Evolutionary conservation across 805 yeast genomes (phyloP), one percentile per base, ranked within the genome.

Genomic region (Kurtzmaniella fragi): DNA sequence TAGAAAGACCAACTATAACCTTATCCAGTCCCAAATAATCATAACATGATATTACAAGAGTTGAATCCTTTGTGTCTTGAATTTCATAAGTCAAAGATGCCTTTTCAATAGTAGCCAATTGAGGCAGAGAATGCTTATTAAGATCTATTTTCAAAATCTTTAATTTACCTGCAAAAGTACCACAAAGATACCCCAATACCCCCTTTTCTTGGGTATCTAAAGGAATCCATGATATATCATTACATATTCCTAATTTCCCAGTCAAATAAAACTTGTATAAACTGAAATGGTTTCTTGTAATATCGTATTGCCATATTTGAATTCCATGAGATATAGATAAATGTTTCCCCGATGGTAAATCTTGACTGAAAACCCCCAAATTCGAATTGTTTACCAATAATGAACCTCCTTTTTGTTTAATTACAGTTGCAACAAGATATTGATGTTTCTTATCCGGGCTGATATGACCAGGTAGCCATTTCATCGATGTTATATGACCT

Each of bases 1-100:
- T 72, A 2, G 66, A 55, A 4, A 77, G 70, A 0, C 90, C 91
- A 25, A 78, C 75, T 2, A 81, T 53, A 1, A 84, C 53, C 10
- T 52, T 61, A 2, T 63, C 59, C 4, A 64, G 49, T 8, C 68
- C 66, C 4, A 76, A 31, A 58, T 74, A 75, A 44, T 73, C 80
- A 44, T 64, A 72, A 28, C 75, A 56, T 1, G 79, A 69, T 4
- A 81, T 71, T 0, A 61, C 48, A 2, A 45, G 35, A 6, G 31
- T 29, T 4, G 35, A 40, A 15, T 28, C 28, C 9, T 31, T 31
- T 7, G 39, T 28, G 11, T 31, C 49, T 32, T 27, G 54, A 2
- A 48, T 31, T 4, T 38, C 29, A 34, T 59, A 54, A 2, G 54
- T 40, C 12, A 57, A 43, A 3, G 71, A 64, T 2, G 63, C 38